Evolutionary conservation across 345 rosid species (phyloP).

Genomic region (Capsella bursapastoris): DNA sequence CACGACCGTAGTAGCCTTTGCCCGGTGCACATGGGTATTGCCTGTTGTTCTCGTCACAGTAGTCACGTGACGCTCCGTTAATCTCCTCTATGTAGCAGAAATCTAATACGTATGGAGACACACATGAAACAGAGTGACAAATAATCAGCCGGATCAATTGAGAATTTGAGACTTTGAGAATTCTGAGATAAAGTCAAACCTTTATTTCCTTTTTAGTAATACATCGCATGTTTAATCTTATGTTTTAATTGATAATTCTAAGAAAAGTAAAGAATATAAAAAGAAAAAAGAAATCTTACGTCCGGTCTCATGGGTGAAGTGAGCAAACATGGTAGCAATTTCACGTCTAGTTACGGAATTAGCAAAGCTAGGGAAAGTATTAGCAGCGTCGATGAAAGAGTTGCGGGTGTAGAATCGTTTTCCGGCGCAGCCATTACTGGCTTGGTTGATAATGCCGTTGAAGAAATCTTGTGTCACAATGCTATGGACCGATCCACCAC

Average conservation of each 20-base stretch:
- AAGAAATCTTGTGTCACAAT: conserved; percentile 55
- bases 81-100: conserved; percentile 71
- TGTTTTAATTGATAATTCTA: no score
- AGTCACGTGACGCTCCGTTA: conserved; percentile 56
- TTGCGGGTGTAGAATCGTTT: conserved; percentile 53
- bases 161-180: no score
- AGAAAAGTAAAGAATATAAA: no score
- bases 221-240: no score
- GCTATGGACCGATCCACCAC: conserved; percentile 46
- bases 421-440: conserved; percentile 48
- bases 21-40: conserved; percentile 63
- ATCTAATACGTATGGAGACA: conserved; percentile 43
- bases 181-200: no score
- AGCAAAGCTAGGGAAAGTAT: conserved; percentile 37
- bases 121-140: no score
- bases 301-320: conserved; percentile 57
- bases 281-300: conserved; percentile 40
- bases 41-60: conserved; percentile 48
- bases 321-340: conserved; percentile 61
- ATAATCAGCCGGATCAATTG: no score
- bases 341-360: conserved; percentile 48
- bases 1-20: conserved; percentile 59
- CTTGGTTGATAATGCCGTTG: conserved; percentile 46
- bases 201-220: no score
- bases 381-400: conserved; percentile 43